Percentiles rank a stretch among this genome's conserved stretches.
These are phyloP conservation scores for Sordariomycetes sp. DNA, from an alignment of 2,329 filamentous ascomycete species.

Conservation along the genomic window DNA sequence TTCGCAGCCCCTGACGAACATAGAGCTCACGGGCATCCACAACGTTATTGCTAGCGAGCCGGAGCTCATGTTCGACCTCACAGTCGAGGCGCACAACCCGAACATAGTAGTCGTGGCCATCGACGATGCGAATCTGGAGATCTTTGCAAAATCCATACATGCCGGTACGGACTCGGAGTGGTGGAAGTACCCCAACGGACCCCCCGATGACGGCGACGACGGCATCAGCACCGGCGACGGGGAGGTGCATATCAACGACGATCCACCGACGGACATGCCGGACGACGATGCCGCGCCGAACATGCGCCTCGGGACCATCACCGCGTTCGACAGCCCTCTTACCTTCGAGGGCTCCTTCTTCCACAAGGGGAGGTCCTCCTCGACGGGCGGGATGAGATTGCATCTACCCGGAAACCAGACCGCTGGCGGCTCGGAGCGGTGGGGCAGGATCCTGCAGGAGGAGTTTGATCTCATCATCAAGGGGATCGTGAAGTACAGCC, in stretches of 20 bases:
- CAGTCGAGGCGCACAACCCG: slow-evolving; percentile 79
- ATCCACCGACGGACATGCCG: slow-evolving; percentile 40
- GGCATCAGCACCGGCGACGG: slow-evolving; percentile 2
- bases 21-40: slow-evolving; percentile 67
- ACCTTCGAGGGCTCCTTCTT: slow-evolving; percentile 86
- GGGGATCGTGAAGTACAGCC: slow-evolving; percentile 73
- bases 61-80: slow-evolving; percentile 86
- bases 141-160: slow-evolving; percentile 90
- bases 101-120: slow-evolving; percentile 85
- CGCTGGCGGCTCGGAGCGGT: slow-evolving; percentile 69
- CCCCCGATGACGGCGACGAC: slow-evolving; percentile 2
- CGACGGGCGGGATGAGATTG: slow-evolving; percentile 73
- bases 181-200: slow-evolving; percentile 28
- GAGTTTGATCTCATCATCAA: slow-evolving; percentile 89
- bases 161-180: slow-evolving; percentile 57
- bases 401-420: slow-evolving; percentile 79
- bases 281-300: slow-evolving; percentile 61
- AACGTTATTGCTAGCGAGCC: slow-evolving; percentile 90
- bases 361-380: slow-evolving; percentile 56
- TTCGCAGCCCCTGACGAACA: slow-evolving; percentile 71
- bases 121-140: slow-evolving; percentile 74
- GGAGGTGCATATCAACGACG: slow-evolving; percentile 14
- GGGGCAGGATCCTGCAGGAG: slow-evolving; percentile 82
- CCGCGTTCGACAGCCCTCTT: slow-evolving; percentile 74
- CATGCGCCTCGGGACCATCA: slow-evolving; percentile 83